phyloP scores from a whole-genome alignment of 768 basidiomycete species.

The Lentinula boryana region DNA sequence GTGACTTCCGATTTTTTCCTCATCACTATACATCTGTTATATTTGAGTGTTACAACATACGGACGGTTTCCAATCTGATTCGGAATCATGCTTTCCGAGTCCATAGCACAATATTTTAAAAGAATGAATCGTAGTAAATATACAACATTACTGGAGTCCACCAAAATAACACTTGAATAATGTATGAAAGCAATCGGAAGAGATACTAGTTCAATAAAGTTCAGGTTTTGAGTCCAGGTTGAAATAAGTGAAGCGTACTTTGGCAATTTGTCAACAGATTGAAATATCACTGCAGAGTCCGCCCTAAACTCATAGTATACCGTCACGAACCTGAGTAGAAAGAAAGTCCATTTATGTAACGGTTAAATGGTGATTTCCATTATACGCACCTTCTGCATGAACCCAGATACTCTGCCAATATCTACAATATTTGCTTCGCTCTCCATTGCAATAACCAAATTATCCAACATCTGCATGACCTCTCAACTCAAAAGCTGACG shows the following conservation, averaged over 20 bases:
- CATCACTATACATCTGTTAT: too few relatives aligned
- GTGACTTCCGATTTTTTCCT: neutral
- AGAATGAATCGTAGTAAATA: neutral
- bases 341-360: neutral
- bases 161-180: too few relatives aligned
- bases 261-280: too few relatives aligned
- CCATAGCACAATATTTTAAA: neutral
- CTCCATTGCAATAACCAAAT: constrained; percentile 81
- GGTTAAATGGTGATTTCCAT: neutral
- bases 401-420: constrained; percentile 79
- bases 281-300: too few relatives aligned
- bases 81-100: neutral
- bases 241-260: neutral
- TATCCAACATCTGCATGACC: constrained; percentile 66
- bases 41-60: too few relatives aligned
- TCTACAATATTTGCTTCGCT: constrained; percentile 81
- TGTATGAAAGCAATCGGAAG: too few relatives aligned
- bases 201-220: too few relatives aligned
- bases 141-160: neutral
- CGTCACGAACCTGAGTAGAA: neutral
- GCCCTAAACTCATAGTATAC: neutral
- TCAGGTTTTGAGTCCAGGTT: too few relatives aligned
- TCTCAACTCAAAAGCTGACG: neutral
- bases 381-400: constrained; percentile 80
- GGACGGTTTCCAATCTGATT: too few relatives aligned